These are phyloP conservation scores for Calvatia gigantea DNA, from an alignment of 768 basidiomycete species.

Conservation along the genomic window DNA sequence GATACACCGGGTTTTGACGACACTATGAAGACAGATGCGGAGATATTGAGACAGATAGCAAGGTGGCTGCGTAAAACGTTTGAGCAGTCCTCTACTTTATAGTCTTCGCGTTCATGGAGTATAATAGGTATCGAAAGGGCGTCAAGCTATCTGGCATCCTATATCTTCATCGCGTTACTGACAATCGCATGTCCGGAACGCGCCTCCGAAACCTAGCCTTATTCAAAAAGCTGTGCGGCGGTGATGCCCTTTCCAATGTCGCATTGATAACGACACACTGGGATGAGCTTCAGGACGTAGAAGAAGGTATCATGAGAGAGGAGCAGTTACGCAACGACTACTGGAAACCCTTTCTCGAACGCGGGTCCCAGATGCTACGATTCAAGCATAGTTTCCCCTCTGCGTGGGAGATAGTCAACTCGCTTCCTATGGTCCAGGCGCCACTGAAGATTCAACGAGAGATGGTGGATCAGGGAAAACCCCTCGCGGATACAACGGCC, in stretches of 20 bases:
- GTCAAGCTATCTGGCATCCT: slow-evolving; percentile 18
- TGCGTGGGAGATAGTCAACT: not conserved
- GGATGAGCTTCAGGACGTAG: not conserved
- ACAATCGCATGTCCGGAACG: slow-evolving; percentile 13
- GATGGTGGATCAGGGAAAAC: not conserved
- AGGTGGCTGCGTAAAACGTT: slow-evolving; percentile 16
- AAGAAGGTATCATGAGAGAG: not conserved
- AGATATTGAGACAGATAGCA: slow-evolving; percentile 17
- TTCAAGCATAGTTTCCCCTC: not conserved
- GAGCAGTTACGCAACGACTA: not conserved
- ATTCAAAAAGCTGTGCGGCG: slow-evolving; percentile 17
- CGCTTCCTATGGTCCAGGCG: not conserved
- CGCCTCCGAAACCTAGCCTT: slow-evolving; percentile 10
- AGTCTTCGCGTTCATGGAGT: not conserved
- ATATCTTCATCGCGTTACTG: slow-evolving; percentile 21
- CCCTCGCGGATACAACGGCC: not conserved
- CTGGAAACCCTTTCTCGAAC: not conserved
- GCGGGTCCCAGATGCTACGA: not conserved
- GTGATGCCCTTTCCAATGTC: not conserved
- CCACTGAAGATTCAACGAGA: not conserved
- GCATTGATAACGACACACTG: slow-evolving; percentile 11
- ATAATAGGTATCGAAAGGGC: slow-evolving; percentile 8
- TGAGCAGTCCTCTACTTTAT: not conserved
- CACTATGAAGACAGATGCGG: slow-evolving; percentile 15
- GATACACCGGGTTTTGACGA: slow-evolving; percentile 23